These are phyloP conservation scores for Aspergillus fischeri DNA, from an alignment of 2,329 filamentous ascomycete species.

Conservation along the genomic window DNA sequence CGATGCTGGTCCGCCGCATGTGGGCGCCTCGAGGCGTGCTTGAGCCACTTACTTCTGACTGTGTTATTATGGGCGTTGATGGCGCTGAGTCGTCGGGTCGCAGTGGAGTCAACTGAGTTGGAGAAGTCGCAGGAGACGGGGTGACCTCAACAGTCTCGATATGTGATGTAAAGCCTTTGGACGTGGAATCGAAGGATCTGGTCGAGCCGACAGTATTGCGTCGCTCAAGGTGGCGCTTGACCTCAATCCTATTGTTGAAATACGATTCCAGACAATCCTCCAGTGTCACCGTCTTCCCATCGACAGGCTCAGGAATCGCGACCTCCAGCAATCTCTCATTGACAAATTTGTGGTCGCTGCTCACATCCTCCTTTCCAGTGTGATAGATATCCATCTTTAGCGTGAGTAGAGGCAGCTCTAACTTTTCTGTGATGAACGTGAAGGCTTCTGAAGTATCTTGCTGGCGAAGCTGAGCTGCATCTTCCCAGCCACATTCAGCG, in stretches of 20 bases:
- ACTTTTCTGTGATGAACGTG: constrained; percentile 84
- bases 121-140: constrained; percentile 32
- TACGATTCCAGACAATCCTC: constrained; percentile 92
- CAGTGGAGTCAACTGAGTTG: constrained; percentile 22
- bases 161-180: constrained; percentile 37
- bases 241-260: constrained; percentile 91
- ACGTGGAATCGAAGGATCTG: constrained; percentile 32
- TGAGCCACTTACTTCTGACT: constrained; percentile 22
- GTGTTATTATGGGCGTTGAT: constrained; percentile 25
- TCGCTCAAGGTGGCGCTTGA: constrained; percentile 68
- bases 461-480: constrained; percentile 71
- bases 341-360: constrained; percentile 90
- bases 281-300: constrained; percentile 68
- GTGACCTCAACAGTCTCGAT: constrained; percentile 43
- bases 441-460: constrained; percentile 97
- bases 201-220: constrained; percentile 53
- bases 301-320: constrained; percentile 66
- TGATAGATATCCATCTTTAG: constrained; percentile 94
- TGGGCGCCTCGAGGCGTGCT: constrained; percentile 17
- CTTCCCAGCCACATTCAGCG: constrained; percentile 82
- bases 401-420: constrained; percentile 82
- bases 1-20: constrained; percentile 38
- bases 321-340: constrained; percentile 89
- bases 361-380: constrained; percentile 74
- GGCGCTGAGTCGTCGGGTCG: constrained; percentile 19